Percentiles rank a stretch among this genome's conserved stretches.
Conservation (phyloP, 352 stramenopile genomes). For the Pythium monospermum region DNA sequence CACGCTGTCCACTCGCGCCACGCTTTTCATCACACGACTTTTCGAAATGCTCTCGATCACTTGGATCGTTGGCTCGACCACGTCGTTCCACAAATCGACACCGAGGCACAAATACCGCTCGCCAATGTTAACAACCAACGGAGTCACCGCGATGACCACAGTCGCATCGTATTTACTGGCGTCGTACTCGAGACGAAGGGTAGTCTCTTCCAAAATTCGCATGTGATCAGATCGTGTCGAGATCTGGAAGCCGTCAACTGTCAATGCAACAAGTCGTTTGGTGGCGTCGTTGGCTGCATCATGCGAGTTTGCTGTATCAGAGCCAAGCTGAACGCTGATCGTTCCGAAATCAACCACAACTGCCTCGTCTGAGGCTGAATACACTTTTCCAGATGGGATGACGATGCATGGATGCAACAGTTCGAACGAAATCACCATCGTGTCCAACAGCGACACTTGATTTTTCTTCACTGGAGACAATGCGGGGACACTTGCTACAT, state of each 20-base stretch:
- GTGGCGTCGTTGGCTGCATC: too few species aligned
- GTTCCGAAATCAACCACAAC: slow-evolving; percentile 50
- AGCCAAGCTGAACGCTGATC: slow-evolving; percentile 24
- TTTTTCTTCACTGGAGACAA: too few species aligned
- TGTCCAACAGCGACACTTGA: too few species aligned
- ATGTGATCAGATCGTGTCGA: slow-evolving; percentile 15
- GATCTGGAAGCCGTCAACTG: slow-evolving; percentile 5
- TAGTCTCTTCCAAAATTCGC: slow-evolving; percentile 22
- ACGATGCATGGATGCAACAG: slow-evolving; percentile 43
- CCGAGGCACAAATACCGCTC: slow-evolving; percentile 20
- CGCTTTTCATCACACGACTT: slow-evolving; percentile 6
- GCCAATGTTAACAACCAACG: slow-evolving; percentile 18
- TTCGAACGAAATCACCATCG: slow-evolving; percentile 14
- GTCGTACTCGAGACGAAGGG: slow-evolving; percentile 21
- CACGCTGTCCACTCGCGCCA: too few species aligned
- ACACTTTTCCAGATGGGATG: slow-evolving; percentile 30
- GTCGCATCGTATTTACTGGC: neutral
- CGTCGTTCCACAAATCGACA: slow-evolving; percentile 24
- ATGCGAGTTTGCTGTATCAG: slow-evolving; percentile 7
- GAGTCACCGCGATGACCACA: slow-evolving; percentile 10
- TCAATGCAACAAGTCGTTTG: neutral
- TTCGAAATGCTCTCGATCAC: slow-evolving; percentile 4
- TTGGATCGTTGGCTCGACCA: slow-evolving; percentile 18
- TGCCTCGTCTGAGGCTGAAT: slow-evolving; percentile 21
- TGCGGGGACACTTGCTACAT: too few species aligned